Percentiles rank a stretch among this genome's conserved stretches.
Conservation (phyloP, 2,329 filamentous ascomycete genomes). For the Microcyclospora tardicrescens region DNA sequence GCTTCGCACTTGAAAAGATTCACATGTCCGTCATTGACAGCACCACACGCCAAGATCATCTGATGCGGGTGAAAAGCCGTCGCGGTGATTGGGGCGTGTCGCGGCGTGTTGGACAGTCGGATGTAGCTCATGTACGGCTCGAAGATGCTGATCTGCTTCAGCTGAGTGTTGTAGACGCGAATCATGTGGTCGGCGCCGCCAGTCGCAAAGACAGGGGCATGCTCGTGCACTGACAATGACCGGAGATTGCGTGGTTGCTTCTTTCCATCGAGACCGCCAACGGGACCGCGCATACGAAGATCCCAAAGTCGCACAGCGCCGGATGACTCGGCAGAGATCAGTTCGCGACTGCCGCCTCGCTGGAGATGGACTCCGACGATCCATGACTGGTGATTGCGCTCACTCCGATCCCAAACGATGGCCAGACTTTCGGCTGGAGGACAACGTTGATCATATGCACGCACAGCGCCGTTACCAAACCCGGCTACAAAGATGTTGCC, state of each 20-base stretch:
- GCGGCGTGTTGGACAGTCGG: constrained; percentile 14
- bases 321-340: constrained; percentile 80
- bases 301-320: constrained; percentile 96
- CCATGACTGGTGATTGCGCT: constrained; percentile 88
- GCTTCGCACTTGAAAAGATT: constrained; percentile 53
- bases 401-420: constrained; percentile 89
- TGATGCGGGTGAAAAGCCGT: constrained; percentile 93
- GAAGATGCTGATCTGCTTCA: constrained; percentile 57
- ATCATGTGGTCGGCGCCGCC: constrained; percentile 80
- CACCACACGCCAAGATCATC: constrained; percentile 78
- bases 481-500: constrained; percentile 92
- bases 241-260: constrained; percentile 40
- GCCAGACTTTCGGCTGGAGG: constrained; percentile 84
- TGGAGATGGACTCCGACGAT: constrained; percentile 95
- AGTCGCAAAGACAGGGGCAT: constrained; percentile 89
- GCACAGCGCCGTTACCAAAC: constrained; percentile 87
- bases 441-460: constrained; percentile 85
- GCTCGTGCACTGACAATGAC: constrained; percentile 86
- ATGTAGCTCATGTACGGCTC: constrained; percentile 68
- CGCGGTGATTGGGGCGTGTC: constrained; percentile 65
- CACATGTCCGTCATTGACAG: constrained; percentile 76
- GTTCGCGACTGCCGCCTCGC: constrained; percentile 80
- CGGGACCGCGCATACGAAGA: constrained; percentile 51
- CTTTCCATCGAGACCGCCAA: constrained; percentile 11
- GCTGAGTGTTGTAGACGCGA: constrained; percentile 72